These are phyloP conservation scores for Xylaria sp. DNA, from an alignment of 2,329 filamentous ascomycete genomes.

Conservation along the genomic window DNA sequence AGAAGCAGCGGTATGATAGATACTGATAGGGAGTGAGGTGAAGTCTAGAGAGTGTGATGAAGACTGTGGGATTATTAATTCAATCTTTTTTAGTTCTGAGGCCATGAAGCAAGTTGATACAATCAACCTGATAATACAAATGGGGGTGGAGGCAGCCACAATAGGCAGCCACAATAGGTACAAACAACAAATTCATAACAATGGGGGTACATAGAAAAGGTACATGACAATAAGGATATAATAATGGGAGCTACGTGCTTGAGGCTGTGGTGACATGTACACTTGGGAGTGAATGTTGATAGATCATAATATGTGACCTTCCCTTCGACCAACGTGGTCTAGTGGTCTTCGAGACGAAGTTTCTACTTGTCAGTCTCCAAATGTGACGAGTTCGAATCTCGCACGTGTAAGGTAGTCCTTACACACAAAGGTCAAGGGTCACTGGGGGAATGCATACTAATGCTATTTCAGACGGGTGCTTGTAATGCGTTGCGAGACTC, in stretches of 20 bases:
- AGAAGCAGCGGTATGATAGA: neutral
- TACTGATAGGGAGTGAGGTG: neutral
- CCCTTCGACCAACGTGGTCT: slow-evolving; percentile 17
- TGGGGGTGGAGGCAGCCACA: too few species aligned
- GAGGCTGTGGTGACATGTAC: neutral
- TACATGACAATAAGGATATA: neutral
- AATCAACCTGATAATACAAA: too few species aligned
- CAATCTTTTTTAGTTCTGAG: too few species aligned
- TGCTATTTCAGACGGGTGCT: slow-evolving; percentile 3
- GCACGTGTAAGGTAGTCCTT: slow-evolving; percentile 18
- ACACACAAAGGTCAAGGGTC: neutral
- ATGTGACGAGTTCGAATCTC: slow-evolving; percentile 22
- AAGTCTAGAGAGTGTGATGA: neutral
- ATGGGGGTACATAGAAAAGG: too few species aligned
- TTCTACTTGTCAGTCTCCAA: slow-evolving; percentile 1
- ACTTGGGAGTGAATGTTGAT: neutral
- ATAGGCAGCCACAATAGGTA: too few species aligned
- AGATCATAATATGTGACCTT: slow-evolving; percentile 5
- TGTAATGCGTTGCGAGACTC: slow-evolving; percentile 2
- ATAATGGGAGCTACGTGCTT: neutral
- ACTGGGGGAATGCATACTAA: slow-evolving; percentile 12
- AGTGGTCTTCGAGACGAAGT: slow-evolving; percentile 16
- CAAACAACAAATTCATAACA: too few species aligned
- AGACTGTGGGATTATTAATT: too few species aligned
- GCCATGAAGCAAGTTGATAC: too few species aligned